Percentiles rank a stretch among this genome's conserved stretches.
Evolutionary conservation across 208 protist genomes (phyloP).

Genomic region (Naegleria lovaniensis): DNA sequence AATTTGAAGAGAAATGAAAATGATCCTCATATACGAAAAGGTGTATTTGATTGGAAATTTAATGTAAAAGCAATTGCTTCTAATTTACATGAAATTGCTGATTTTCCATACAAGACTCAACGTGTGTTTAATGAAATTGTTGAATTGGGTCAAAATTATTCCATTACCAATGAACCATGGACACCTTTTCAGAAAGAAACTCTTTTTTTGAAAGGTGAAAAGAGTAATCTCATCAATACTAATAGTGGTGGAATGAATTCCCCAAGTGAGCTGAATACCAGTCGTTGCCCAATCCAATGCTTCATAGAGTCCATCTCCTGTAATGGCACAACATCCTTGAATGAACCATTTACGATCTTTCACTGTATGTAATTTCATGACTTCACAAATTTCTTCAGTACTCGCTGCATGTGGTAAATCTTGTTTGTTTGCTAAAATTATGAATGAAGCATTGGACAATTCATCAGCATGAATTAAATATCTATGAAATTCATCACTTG

Average conservation of each 20-base stretch:
- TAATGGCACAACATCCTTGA: constrained; percentile 70
- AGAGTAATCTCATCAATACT: neutral
- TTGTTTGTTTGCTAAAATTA: constrained; percentile 99
- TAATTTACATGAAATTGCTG: neutral
- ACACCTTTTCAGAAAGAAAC: neutral
- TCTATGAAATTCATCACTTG: constrained; percentile 60
- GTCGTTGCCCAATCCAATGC: constrained; percentile 67
- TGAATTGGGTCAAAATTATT: neutral
- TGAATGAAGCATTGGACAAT: constrained; percentile 84
- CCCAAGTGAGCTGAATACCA: too few relatives aligned
- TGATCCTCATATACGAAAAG: neutral
- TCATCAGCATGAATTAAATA: constrained; percentile 91
- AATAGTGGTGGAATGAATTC: neutral
- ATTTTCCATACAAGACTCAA: neutral
- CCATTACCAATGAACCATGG: neutral
- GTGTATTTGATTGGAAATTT: constrained; percentile 3
- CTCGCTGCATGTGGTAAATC: constrained; percentile 95
- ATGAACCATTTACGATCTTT: constrained; percentile 83
- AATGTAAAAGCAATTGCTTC: neutral
- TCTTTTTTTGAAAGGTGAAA: neutral
- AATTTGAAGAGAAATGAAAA: neutral
- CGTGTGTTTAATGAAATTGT: neutral
- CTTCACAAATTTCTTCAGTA: constrained; percentile 88
- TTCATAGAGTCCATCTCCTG: constrained; percentile 80
- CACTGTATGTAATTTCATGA: constrained; percentile 83